Conservation (phyloP, 1,284 basidiomycete species). For the Inonotus hispidus region DNA sequence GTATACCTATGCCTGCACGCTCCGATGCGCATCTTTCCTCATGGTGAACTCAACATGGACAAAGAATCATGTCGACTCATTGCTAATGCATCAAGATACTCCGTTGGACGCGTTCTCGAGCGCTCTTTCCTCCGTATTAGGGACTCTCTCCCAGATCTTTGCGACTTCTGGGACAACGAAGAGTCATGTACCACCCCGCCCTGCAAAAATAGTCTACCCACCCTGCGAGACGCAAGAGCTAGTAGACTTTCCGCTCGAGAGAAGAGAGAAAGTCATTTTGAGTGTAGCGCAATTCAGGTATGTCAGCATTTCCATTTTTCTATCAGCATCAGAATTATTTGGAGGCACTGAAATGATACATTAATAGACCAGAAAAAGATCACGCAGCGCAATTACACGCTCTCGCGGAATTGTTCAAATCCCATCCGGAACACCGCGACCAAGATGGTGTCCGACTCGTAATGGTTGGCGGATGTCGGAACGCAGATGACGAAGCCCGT, state of each 20-base stretch:
- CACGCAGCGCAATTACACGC: constrained; percentile 78
- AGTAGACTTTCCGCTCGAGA: constrained; percentile 53
- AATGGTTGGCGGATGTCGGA: constrained; percentile 82
- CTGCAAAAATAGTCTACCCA: constrained; percentile 72
- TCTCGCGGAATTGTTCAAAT: constrained; percentile 54
- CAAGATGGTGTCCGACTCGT: constrained; percentile 47
- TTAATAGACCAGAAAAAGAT: constrained; percentile 86
- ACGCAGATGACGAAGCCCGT: constrained; percentile 68
- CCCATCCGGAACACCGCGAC: constrained; percentile 50
- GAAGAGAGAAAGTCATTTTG: constrained; percentile 64
- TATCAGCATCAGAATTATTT: neutral
- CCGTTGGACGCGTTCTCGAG: constrained; percentile 36
- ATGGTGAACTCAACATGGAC: constrained; percentile 99
- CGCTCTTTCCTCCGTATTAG: constrained; percentile 31
- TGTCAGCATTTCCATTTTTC: constrained; percentile 22
- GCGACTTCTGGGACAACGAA: constrained; percentile 22
- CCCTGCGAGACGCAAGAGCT: constrained; percentile 87
- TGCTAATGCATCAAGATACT: constrained; percentile 54
- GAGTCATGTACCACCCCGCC: constrained; percentile 21
- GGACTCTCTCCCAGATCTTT: constrained; percentile 23
- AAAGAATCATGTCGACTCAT: constrained; percentile 72
- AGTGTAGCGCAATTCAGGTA: constrained; percentile 92
- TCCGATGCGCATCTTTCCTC: constrained; percentile 71
- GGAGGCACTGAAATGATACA: neutral
- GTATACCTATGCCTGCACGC: constrained; percentile 71